phyloP scores from a whole-genome alignment of 345 rosid species.

The Populus pruinosa region DNA sequence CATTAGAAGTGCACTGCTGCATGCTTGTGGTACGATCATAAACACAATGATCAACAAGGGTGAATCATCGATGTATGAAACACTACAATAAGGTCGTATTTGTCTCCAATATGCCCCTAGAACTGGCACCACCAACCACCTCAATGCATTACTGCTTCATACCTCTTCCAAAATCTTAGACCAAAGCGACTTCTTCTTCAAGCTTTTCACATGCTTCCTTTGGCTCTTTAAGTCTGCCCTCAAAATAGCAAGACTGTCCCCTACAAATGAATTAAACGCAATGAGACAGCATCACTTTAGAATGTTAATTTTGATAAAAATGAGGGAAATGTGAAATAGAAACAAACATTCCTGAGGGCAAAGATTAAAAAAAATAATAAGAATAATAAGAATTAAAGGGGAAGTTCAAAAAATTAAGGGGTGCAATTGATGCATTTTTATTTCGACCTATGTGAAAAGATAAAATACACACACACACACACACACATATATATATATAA shows the following conservation, averaged over 20 bases:
- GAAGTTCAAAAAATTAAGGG: too few species aligned
- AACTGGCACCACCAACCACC: neutral
- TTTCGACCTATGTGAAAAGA: too few species aligned
- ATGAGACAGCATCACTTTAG: neutral
- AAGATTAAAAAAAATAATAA: too few species aligned
- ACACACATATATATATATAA: too few species aligned
- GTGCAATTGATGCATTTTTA: too few species aligned
- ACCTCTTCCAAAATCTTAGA: slow-evolving; percentile 97
- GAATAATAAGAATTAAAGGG: too few species aligned
- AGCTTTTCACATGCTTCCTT: slow-evolving; percentile 78
- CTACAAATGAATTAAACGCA: slow-evolving; percentile 34
- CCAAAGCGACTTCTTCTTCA: slow-evolving; percentile 97
- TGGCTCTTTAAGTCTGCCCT: slow-evolving; percentile 91
- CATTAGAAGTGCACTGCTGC: neutral
- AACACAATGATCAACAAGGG: neutral
- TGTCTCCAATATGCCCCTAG: neutral
- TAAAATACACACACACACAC: too few species aligned
- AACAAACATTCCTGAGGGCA: neutral
- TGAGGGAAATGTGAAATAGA: neutral
- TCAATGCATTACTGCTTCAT: slow-evolving; percentile 11
- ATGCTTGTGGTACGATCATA: neutral
- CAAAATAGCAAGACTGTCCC: slow-evolving; percentile 82
- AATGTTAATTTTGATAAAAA: neutral
- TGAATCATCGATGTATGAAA: neutral
- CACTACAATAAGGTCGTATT: neutral